Evolutionary conservation across 2,329 filamentous ascomycete species (phyloP).

Genomic region (Lachnellula occidentalis): DNA sequence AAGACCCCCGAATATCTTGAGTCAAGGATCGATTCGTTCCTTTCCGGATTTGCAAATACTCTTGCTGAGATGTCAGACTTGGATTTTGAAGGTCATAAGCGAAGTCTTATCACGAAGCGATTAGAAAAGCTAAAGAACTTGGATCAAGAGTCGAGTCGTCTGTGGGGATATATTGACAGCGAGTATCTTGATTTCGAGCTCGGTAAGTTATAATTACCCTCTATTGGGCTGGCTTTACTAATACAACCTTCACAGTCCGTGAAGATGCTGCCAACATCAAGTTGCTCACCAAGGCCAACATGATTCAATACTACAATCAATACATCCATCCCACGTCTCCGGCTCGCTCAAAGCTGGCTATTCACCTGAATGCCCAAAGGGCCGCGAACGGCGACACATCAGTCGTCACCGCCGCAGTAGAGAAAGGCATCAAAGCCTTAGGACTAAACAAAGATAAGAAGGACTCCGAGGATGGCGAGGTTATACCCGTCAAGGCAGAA

Average conservation of each 20-base stretch:
- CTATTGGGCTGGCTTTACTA: conserved; percentile 2
- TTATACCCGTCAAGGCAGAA: conserved; percentile 14
- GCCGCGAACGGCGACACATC: conserved; percentile 38
- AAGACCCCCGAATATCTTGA: conserved; percentile 79
- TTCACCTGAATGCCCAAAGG: conserved; percentile 76
- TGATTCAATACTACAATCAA: conserved; percentile 71
- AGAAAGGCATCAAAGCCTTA: conserved; percentile 35
- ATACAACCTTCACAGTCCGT: conserved; percentile 16
- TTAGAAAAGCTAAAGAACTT: conserved; percentile 92
- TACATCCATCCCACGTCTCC: conserved; percentile 71
- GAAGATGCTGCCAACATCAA: conserved; percentile 72
- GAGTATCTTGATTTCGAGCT: conserved; percentile 89
- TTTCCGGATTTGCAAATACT: conserved; percentile 59
- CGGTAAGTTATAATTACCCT: conserved; percentile 47
- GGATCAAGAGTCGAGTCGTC: conserved; percentile 71
- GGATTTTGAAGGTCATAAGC: conserved; percentile 87
- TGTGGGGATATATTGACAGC: conserved; percentile 79
- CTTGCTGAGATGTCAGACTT: conserved; percentile 71
- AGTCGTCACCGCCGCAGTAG: conserved; percentile 31
- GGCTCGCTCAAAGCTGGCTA: conserved; percentile 72
- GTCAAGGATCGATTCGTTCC: conserved; percentile 78
- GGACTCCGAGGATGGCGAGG: conserved; percentile 17
- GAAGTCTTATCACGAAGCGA: conserved; percentile 78
- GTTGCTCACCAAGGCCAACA: conserved; percentile 69
- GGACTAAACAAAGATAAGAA: conserved; percentile 27